Evolutionary conservation across 768 basidiomycete genomes (phyloP).

Genomic region (Pulveroboletus sp.): DNA sequence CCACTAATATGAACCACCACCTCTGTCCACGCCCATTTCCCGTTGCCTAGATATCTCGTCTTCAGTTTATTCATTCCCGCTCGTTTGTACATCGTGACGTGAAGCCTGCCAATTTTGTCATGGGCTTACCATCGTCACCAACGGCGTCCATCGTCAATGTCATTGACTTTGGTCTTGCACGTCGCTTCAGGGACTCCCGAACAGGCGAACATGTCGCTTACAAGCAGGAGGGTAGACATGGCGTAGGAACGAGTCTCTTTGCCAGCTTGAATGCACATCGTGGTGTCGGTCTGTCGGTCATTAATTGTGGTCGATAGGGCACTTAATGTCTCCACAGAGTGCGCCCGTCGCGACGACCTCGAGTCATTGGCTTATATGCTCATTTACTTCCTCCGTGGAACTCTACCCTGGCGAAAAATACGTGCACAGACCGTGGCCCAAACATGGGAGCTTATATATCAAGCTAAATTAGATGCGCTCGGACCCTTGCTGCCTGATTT

Average conservation of each 20-base stretch:
- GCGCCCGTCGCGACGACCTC: constrained; percentile 73
- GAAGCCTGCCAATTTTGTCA: constrained; percentile 98
- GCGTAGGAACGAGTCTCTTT: constrained; percentile 74
- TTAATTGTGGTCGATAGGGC: neutral
- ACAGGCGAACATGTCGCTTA: constrained; percentile 68
- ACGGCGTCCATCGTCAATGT: constrained; percentile 78
- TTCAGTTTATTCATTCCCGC: constrained; percentile 94
- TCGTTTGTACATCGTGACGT: constrained; percentile 95
- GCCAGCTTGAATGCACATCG: constrained; percentile 71
- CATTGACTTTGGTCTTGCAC: constrained; percentile 83
- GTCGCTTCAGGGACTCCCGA: constrained; percentile 65
- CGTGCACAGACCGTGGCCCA: constrained; percentile 59
- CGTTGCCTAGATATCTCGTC: constrained; percentile 73
- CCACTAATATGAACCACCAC: constrained; percentile 5
- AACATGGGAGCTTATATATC: constrained; percentile 76
- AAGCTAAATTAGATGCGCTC: constrained; percentile 63
- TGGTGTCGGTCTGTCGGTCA: constrained; percentile 55
- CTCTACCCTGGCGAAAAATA: constrained; percentile 73
- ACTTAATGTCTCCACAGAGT: constrained; percentile 40
- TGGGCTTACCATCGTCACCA: constrained; percentile 65
- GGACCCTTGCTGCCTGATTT: constrained; percentile 16
- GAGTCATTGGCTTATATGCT: constrained; percentile 81
- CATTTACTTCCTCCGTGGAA: constrained; percentile 74
- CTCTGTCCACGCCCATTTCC: constrained; percentile 18
- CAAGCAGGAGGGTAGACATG: constrained; percentile 66